A percentile compares a stretch with the other conserved stretches of the same genome.
These are phyloP conservation scores for Fusarium concolor DNA, from an alignment of 2,329 filamentous ascomycete genomes.

Conservation along the genomic window DNA sequence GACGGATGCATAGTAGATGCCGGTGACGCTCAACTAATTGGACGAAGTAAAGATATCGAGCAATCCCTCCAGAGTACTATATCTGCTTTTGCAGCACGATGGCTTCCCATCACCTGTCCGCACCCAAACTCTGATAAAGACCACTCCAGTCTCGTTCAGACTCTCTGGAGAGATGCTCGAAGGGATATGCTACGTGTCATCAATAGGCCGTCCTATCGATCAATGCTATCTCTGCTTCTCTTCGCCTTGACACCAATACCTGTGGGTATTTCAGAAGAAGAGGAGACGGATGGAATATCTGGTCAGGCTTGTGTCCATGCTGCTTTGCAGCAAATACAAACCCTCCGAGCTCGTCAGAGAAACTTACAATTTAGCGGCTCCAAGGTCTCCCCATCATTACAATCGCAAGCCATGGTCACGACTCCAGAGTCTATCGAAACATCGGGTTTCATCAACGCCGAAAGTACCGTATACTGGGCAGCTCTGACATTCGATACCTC, in stretches of 20 bases:
- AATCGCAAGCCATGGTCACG: constrained; percentile 35
- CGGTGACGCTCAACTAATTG: background rate
- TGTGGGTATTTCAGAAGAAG: constrained; percentile 54
- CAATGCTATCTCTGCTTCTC: constrained; percentile 54
- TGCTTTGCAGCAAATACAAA: constrained; percentile 56
- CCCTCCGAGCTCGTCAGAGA: constrained; percentile 53
- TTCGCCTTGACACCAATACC: constrained; percentile 57
- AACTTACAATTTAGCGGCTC: constrained; percentile 56
- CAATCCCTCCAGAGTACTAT: constrained; percentile 46
- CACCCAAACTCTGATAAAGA: constrained; percentile 1
- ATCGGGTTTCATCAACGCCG: constrained; percentile 51
- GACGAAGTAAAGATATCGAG: constrained; percentile 39
- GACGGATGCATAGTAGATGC: constrained; percentile 52
- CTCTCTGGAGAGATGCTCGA: constrained; percentile 52
- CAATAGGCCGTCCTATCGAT: constrained; percentile 56
- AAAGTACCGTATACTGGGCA: constrained; percentile 56
- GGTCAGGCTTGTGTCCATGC: constrained; percentile 56
- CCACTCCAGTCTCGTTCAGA: constrained; percentile 35
- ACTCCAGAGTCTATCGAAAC: constrained; percentile 46
- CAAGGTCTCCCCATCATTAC: constrained; percentile 50
- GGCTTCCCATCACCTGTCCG: constrained; percentile 44
- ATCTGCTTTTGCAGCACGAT: constrained; percentile 47
- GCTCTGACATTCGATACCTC: constrained; percentile 57
- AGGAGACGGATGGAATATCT: constrained; percentile 55
- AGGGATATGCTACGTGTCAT: constrained; percentile 55